Conservation (phyloP, 345 rosid species). For the Populus ilicifolia region DNA sequence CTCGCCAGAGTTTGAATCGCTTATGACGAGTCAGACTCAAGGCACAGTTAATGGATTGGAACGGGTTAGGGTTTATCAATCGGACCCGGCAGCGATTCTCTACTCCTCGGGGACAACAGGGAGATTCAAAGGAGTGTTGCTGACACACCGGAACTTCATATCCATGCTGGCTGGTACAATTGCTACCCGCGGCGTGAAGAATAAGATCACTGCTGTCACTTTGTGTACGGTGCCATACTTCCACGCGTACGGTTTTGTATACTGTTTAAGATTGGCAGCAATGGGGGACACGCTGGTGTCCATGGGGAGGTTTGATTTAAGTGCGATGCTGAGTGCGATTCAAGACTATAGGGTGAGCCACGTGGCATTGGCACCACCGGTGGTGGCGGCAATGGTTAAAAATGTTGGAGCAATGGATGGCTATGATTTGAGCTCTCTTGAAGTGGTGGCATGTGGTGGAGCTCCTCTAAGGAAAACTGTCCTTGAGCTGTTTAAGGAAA, state of each 20-base stretch:
- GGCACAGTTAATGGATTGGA: neutral
- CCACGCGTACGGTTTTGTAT: slow-evolving; percentile 46
- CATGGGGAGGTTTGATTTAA: slow-evolving; percentile 30
- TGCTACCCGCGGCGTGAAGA: slow-evolving; percentile 26
- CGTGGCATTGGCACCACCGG: slow-evolving; percentile 49
- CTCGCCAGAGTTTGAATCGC: slow-evolving; percentile 45
- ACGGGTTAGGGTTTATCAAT: slow-evolving; percentile 24
- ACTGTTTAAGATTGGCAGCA: slow-evolving; percentile 28
- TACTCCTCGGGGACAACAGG: slow-evolving; percentile 71
- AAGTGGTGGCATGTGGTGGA: slow-evolving; percentile 45
- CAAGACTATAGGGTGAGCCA: slow-evolving; percentile 35
- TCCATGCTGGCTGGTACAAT: slow-evolving; percentile 21
- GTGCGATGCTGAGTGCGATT: slow-evolving; percentile 24
- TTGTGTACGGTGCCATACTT: slow-evolving; percentile 51
- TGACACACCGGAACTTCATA: slow-evolving; percentile 45
- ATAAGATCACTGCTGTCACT: slow-evolving; percentile 16
- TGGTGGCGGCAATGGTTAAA: slow-evolving; percentile 36
- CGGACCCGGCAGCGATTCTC: slow-evolving; percentile 53
- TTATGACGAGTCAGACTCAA: slow-evolving; percentile 17
- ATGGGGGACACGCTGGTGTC: slow-evolving; percentile 42
- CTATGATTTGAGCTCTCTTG: slow-evolving; percentile 48
- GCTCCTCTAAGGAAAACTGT: slow-evolving; percentile 32
- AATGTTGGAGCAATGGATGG: slow-evolving; percentile 12
- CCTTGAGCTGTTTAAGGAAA: slow-evolving; percentile 24
- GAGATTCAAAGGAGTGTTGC: slow-evolving; percentile 45